Conservation (phyloP, 2,329 filamentous ascomycete genomes). For the Pyrenophora tritici-repentis region DNA sequence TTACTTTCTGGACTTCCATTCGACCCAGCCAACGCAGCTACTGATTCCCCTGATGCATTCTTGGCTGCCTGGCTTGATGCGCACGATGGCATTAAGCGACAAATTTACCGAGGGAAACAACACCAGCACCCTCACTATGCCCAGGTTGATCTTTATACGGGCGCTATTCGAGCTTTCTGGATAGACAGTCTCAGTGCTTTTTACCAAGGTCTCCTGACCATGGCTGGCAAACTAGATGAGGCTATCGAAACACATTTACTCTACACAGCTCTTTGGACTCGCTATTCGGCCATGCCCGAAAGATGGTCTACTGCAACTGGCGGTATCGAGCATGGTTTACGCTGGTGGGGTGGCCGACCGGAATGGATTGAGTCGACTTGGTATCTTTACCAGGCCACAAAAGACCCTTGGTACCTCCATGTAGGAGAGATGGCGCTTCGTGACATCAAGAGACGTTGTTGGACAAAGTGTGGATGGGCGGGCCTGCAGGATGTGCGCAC, state of each 20-base stretch:
- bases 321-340: constrained; percentile 81
- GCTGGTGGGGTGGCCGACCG: constrained; percentile 93
- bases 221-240: constrained; percentile 89
- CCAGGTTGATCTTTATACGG: constrained; percentile 85
- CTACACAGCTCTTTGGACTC: constrained; percentile 91
- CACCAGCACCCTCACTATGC: constrained; percentile 90
- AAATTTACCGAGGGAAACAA: constrained; percentile 77
- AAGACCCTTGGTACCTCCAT: constrained; percentile 94
- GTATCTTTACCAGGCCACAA: constrained; percentile 90
- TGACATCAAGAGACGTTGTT: constrained; percentile 87
- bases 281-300: constrained; percentile 92
- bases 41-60: constrained; percentile 75
- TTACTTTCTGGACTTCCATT: constrained; percentile 73
- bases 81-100: constrained; percentile 83
- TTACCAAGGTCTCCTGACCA: constrained; percentile 83
- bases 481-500: constrained; percentile 66
- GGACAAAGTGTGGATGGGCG: constrained; percentile 91
- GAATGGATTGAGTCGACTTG: constrained; percentile 98
- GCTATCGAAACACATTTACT: constrained; percentile 88
- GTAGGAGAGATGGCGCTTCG: constrained; percentile 93
- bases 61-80: constrained; percentile 82
- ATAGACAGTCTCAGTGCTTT: constrained; percentile 95
- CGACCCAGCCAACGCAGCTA: constrained; percentile 58
- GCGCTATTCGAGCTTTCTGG: constrained; percentile 88
- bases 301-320: constrained; percentile 87